Evolutionary conservation across 345 rosid species (phyloP).

Genomic region (Boechera stricta): DNA sequence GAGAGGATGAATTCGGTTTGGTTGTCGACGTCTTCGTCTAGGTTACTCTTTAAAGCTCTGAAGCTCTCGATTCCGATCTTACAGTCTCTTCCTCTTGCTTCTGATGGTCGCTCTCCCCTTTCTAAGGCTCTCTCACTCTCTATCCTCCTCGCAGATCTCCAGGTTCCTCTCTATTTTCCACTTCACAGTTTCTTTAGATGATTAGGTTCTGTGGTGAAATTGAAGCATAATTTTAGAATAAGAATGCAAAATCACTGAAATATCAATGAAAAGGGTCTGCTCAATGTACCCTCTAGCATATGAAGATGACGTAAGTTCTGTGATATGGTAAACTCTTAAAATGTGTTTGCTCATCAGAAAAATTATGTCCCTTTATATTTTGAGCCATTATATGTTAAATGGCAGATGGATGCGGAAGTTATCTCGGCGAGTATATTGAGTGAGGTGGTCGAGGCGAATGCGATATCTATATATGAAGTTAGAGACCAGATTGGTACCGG

Average conservation of each 20-base stretch:
- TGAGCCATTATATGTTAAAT: slow-evolving; percentile 10
- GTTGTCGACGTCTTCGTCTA: slow-evolving; percentile 77
- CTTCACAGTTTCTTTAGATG: slow-evolving; percentile 6
- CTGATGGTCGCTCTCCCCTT: slow-evolving; percentile 77
- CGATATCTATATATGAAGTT: slow-evolving; percentile 62
- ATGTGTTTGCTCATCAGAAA: slow-evolving; percentile 22
- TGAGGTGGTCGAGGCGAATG: slow-evolving; percentile 69
- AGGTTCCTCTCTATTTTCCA: slow-evolving; percentile 52
- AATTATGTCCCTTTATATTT: background rate
- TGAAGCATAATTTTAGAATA: background rate
- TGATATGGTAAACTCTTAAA: slow-evolving; percentile 1
- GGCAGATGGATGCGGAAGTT: slow-evolving; percentile 98
- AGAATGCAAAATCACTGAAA: background rate
- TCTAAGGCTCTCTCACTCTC: slow-evolving; percentile 83
- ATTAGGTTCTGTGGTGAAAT: slow-evolving; percentile 16
- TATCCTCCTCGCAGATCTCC: slow-evolving; percentile 83
- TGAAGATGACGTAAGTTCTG: background rate
- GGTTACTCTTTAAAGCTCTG: slow-evolving; percentile 74
- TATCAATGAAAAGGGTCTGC: background rate
- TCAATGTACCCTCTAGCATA: background rate
- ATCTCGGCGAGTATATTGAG: slow-evolving; percentile 83
- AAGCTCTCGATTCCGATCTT: slow-evolving; percentile 87
- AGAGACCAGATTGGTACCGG: slow-evolving; percentile 74
- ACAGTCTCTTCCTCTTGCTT: slow-evolving; percentile 64
- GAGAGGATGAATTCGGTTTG: slow-evolving; percentile 89